Evolutionary conservation across 2,329 filamentous ascomycete species (phyloP).

Genomic region (Sporothrix phasma): DNA sequence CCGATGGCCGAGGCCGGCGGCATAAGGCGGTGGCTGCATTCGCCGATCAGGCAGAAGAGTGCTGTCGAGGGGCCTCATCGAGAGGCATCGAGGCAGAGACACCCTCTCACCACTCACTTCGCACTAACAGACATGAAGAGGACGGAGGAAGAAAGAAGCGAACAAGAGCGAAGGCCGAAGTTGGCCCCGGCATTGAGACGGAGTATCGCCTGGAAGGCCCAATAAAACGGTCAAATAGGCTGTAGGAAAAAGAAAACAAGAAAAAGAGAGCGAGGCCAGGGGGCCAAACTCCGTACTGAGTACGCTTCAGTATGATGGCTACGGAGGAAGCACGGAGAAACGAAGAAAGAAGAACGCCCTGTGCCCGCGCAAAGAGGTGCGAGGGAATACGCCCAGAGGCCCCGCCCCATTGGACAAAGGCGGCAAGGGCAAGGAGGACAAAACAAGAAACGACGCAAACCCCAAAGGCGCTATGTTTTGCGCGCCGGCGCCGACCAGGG

Average conservation of each 20-base stretch:
- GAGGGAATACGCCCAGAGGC: background rate
- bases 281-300: background rate
- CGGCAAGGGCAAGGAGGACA: background rate
- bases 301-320: background rate
- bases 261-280: background rate
- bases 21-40: background rate
- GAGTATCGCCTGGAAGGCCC: background rate
- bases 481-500: constrained; percentile 4
- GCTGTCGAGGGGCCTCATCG: background rate
- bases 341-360: background rate
- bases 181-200: background rate
- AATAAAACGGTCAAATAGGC: background rate
- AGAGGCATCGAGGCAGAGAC: background rate
- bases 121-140: no score
- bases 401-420: background rate
- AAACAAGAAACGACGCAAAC: background rate
- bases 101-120: no score
- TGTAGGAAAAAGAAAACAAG: background rate
- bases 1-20: background rate
- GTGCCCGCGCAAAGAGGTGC: background rate
- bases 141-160: background rate
- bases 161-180: background rate
- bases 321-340: constrained; percentile 6
- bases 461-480: background rate
- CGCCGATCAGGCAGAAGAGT: background rate